A percentile compares a stretch with the other conserved stretches of the same genome.
Evolutionary conservation across 2,329 filamentous ascomycete genomes (phyloP).

Genomic region (Parascedosporium putredinis): DNA sequence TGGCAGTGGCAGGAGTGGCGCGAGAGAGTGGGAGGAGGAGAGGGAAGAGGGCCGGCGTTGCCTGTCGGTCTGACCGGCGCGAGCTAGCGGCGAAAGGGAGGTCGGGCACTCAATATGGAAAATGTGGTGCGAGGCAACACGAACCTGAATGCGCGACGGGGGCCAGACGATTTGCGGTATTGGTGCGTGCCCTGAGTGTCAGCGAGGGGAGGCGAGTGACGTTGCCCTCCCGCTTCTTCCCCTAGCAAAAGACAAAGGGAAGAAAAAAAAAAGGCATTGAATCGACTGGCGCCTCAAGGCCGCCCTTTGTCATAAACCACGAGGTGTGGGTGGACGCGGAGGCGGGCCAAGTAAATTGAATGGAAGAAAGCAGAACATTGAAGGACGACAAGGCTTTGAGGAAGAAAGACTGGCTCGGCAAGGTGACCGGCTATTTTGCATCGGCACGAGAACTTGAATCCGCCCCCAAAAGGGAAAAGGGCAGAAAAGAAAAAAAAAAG

Average conservation of each 20-base stretch:
- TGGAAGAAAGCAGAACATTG: not conserved
- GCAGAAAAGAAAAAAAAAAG: too few species aligned
- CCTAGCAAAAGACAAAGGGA: too few species aligned
- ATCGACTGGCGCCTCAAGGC: too few species aligned
- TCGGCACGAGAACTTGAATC: not conserved
- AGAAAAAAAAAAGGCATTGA: not conserved
- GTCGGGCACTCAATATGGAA: not conserved
- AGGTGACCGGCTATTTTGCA: not conserved
- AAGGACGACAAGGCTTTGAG: not conserved
- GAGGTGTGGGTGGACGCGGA: too few species aligned
- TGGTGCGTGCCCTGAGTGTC: too few species aligned
- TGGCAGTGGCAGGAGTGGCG: not conserved
- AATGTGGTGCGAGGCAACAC: not conserved
- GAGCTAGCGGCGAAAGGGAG: not conserved
- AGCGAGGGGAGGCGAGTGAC: too few species aligned
- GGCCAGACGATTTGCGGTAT: too few species aligned
- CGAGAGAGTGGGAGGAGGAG: not conserved
- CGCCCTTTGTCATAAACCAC: too few species aligned
- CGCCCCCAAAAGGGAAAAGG: conserved; percentile 1
- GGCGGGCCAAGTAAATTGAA: too few species aligned
- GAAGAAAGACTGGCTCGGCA: not conserved
- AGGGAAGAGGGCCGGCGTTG: too few species aligned
- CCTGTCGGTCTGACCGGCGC: not conserved
- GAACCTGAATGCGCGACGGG: too few species aligned
- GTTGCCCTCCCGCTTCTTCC: too few species aligned